Base-by-base conservation (phyloP, 2,329 filamentous ascomycete species). In the Chaetothyriales sp. region DNA sequence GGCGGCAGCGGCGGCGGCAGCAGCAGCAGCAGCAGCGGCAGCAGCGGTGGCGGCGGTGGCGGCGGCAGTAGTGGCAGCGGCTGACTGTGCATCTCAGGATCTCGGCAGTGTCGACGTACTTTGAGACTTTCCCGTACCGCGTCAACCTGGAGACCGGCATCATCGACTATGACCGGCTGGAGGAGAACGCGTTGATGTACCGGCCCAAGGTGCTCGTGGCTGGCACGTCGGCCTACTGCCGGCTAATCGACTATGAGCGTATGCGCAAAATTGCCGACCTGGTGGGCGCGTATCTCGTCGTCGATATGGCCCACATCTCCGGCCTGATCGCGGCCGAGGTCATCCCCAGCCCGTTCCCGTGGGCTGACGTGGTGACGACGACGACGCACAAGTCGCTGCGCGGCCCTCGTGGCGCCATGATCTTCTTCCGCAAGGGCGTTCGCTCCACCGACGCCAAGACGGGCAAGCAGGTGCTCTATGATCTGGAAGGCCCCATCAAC, bases 321-420 rank as follows among this genome's bases (percentile, higher is more conserved):
- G 92, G 92, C 65, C 81, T 98, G 47, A 86, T 98, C 58, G 89
- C 92, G 48, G 88, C 89, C 55, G 86, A 83, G 63, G 92, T 95
- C 62, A 92, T 97, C 66, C 88, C 89, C 57, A 89, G 87, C 47
- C 92, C 92, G 45, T 98, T 98, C 75, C 77, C 81, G 58, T 76
- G 94, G 70, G 90, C 92, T 60, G 92, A 98, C 67, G 85, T 98
- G 53, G 92, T 98, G 63, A 98, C 92, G 58, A 98, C 92, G 58
- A 98, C 92, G 57, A 98, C 92, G 46, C 92, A 98, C 82, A 98
- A 98, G 80, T 95, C 89, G 51, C 85, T 98, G 62, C 89, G 92
- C 72, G 92, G 92, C 54, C 92, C 92, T 54, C 88, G 92, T 69
- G 92, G 92, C 66, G 92, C 92, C 68, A 98, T 98, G 92, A 98